These are phyloP conservation scores for Nemania sp. DNA, from an alignment of 2,329 filamentous ascomycete genomes.

Conservation along the genomic window DNA sequence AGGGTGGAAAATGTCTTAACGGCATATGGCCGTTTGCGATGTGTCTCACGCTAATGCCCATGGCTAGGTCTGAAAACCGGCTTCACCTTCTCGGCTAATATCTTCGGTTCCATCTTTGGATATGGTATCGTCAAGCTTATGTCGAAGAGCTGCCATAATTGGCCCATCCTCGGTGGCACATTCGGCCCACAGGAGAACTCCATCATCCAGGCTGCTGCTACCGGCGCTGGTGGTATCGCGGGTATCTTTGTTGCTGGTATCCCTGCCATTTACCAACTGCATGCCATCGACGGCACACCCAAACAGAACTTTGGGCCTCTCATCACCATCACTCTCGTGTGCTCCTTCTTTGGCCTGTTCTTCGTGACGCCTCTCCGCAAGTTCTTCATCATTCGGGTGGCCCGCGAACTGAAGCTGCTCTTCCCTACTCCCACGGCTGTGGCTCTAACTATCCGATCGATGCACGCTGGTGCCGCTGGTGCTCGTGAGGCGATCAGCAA, in stretches of 20 bases:
- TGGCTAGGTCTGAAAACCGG: conserved; percentile 48
- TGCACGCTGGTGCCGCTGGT: conserved; percentile 58
- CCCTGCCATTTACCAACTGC: conserved; percentile 58
- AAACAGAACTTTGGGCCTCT: conserved; percentile 59
- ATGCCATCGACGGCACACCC: conserved; percentile 50
- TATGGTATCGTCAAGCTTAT: conserved; percentile 57
- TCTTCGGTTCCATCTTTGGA: conserved; percentile 57
- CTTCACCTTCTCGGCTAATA: conserved; percentile 49
- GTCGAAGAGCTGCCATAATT: conserved; percentile 45
- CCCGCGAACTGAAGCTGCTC: conserved; percentile 59
- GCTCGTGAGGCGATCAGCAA: conserved; percentile 56
- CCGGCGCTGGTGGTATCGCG: conserved; percentile 56
- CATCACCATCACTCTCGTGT: conserved; percentile 62
- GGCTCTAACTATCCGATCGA: conserved; percentile 60
- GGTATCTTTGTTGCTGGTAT: conserved; percentile 59
- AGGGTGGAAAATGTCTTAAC: conserved; percentile 19
- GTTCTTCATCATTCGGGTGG: conserved; percentile 70
- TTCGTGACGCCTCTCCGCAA: conserved; percentile 66
- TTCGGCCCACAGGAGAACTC: conserved; percentile 63
- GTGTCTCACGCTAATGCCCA: conserved; percentile 9
- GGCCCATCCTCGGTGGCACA: conserved; percentile 56
- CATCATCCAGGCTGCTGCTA: conserved; percentile 58
- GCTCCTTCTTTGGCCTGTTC: conserved; percentile 66
- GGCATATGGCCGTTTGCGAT: neutral
- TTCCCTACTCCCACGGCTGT: conserved; percentile 63